Base-by-base conservation (phyloP, 495 filamentous ascomycete species). In the Tuber brumale region DNA sequence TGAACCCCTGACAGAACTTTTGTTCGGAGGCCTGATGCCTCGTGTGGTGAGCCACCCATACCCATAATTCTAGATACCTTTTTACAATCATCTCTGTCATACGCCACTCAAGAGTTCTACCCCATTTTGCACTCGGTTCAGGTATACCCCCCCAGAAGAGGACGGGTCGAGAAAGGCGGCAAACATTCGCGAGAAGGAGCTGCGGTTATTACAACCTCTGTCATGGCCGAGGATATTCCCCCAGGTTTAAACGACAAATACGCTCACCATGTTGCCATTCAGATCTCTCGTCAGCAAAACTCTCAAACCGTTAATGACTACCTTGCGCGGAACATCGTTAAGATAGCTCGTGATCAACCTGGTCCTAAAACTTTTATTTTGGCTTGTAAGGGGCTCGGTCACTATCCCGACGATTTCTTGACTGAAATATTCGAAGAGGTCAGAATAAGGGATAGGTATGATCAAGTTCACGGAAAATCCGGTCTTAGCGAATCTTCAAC, bases 341-440 rank as follows among this genome's bases (percentile, higher is more conserved):
- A 83, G 41, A 83, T 83, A n/a, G 82, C 82, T 7, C 79, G 79
- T 19, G 79, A 71, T 73, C 82, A 83, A 71, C 82, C 82, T 2
- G 82, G 82, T 21, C 82, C 82, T 19, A 83, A 83, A 71, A 82
- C 79, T 7, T 83, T 83, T 76, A 70, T 83, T 48, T 75, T 78
- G 57, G 79, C 81, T 43, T 82, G 82, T 71, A 79, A 82, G 66
- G 77, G 76, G 44, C 76, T 83, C 71, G 82, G 82, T 35, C 80
- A 77, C 19, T 83, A 83, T 72, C 31, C 31, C 19, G 82, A 83
- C 48, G 82, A 78, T 35, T 83, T 83, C 35, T 76, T 83, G 23
- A 76, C 82, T 10, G 75, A 74, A 41, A 61, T 83, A 37, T 83
- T 77, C 44, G 72, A 79, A 31, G 81, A 81, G 73, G 81, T 83